Evolutionary conservation across 495 filamentous ascomycete species (phyloP).

Genomic region (Amphirosellinia nigrospora): DNA sequence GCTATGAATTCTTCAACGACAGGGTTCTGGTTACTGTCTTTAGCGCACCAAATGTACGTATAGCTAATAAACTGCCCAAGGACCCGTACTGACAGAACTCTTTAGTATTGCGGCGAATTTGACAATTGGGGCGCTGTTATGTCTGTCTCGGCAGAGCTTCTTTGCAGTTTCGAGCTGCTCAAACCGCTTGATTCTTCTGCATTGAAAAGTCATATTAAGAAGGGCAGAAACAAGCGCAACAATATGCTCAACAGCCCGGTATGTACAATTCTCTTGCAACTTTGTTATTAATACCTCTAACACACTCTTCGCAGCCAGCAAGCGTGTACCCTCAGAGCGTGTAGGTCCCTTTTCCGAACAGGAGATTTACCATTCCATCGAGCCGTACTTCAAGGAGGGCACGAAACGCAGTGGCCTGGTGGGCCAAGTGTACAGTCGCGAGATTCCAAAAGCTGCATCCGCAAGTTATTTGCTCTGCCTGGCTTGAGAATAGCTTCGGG

Average conservation of each 20-base stretch:
- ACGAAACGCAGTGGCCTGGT: not conserved
- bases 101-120: slow-evolving; percentile 96
- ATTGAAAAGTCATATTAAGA: slow-evolving; percentile 99
- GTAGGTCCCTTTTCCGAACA: slow-evolving; percentile 32
- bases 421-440: not conserved
- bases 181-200: slow-evolving; percentile 97
- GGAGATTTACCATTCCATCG: slow-evolving; percentile 18
- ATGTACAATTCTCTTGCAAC: slow-evolving; percentile 47
- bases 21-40: slow-evolving; percentile 96
- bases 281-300: slow-evolving; percentile 22
- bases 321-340: slow-evolving; percentile 59
- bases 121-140: slow-evolving; percentile 99
- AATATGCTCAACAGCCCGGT: slow-evolving; percentile 94
- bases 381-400: slow-evolving; percentile 19
- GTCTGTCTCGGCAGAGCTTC: slow-evolving; percentile 90
- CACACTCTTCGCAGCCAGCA: slow-evolving; percentile 46
- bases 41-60: slow-evolving; percentile 92
- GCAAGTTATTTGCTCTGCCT: slow-evolving; percentile 3
- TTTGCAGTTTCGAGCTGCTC: slow-evolving; percentile 96
- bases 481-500: slow-evolving; percentile 8
- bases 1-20: slow-evolving; percentile 98
- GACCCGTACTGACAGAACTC: not conserved
- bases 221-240: slow-evolving; percentile 86
- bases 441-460: not conserved
- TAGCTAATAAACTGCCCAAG: not conserved